Conservation (phyloP, 1,284 basidiomycete species). For the Tilletiaria anomala region DNA sequence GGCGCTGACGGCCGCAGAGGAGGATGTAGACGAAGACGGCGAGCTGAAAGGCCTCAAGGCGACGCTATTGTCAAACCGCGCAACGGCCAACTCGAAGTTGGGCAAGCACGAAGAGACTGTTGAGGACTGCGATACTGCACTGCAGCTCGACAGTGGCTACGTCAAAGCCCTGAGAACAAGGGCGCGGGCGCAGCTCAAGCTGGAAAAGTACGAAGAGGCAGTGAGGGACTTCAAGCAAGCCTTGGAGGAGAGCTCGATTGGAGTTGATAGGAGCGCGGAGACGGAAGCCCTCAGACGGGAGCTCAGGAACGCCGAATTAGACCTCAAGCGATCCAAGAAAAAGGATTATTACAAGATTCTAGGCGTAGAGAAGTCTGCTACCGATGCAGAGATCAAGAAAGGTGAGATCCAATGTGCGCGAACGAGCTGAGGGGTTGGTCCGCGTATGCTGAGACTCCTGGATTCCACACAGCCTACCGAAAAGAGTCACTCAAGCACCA, state of each 20-base stretch:
- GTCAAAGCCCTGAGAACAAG: conserved; percentile 76
- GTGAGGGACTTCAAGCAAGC: background rate
- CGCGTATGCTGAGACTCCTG: no score
- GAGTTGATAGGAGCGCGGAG: conserved; percentile 41
- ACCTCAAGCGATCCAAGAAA: conserved; percentile 33
- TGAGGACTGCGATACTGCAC: conserved; percentile 54
- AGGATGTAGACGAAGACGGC: conserved; percentile 15
- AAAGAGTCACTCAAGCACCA: conserved; percentile 32
- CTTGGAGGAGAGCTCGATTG: conserved; percentile 42
- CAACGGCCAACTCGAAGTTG: conserved; percentile 61
- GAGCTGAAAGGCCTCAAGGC: conserved; percentile 42
- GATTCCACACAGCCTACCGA: conserved; percentile 5
- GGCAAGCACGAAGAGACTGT: conserved; percentile 55
- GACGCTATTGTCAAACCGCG: conserved; percentile 65
- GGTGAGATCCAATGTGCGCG: no score
- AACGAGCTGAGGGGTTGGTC: no score
- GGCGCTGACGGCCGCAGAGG: conserved; percentile 17
- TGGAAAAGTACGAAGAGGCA: conserved; percentile 57
- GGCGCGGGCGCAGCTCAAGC: conserved; percentile 58
- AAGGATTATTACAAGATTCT: conserved; percentile 61
- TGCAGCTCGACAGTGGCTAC: conserved; percentile 52
- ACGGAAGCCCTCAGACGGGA: conserved; percentile 52
- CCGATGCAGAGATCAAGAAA: conserved; percentile 70
- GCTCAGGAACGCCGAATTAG: conserved; percentile 31
- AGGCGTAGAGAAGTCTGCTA: conserved; percentile 57